Conservation (phyloP, 306 rosid species). For the Delonix regia region DNA sequence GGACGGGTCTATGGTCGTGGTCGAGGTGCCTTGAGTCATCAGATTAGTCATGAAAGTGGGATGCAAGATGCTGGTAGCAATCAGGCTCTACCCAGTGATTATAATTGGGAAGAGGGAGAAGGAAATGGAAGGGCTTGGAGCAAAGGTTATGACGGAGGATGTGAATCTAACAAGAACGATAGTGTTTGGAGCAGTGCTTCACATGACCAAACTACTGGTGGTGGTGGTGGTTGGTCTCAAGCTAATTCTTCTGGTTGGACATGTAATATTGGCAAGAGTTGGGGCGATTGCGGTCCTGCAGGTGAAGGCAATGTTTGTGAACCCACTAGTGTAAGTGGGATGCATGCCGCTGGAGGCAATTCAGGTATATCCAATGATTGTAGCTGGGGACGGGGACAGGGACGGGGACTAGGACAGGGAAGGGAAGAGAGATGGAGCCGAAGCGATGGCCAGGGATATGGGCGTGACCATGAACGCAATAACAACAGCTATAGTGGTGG, state of each 20-base stretch:
- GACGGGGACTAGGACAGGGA: not conserved
- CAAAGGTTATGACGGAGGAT: not conserved
- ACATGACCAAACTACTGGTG: not conserved
- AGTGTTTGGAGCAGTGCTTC: not conserved
- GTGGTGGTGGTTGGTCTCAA: not conserved
- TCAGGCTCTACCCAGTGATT: not conserved
- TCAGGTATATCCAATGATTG: not conserved
- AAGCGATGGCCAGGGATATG: not conserved
- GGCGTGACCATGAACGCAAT: not conserved
- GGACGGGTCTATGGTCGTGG: not conserved
- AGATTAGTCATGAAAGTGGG: not conserved
- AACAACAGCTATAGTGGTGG: not conserved
- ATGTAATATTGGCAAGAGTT: not conserved
- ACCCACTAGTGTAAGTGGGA: not conserved
- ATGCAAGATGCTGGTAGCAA: not conserved
- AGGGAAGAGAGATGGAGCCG: not conserved
- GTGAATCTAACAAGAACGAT: not conserved
- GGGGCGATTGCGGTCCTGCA: not conserved
- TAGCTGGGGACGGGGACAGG: not conserved
- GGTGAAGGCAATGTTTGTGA: not conserved
- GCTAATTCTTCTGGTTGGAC: conserved; percentile 4
- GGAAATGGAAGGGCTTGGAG: not conserved
- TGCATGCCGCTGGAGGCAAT: not conserved
- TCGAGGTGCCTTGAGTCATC: not conserved
- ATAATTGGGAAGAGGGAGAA: no score